Percentiles rank a stretch among this genome's conserved stretches.
These are phyloP conservation scores for Ceratocystis huliohia DNA, from an alignment of 2,329 filamentous ascomycete genomes.

Conservation along the genomic window DNA sequence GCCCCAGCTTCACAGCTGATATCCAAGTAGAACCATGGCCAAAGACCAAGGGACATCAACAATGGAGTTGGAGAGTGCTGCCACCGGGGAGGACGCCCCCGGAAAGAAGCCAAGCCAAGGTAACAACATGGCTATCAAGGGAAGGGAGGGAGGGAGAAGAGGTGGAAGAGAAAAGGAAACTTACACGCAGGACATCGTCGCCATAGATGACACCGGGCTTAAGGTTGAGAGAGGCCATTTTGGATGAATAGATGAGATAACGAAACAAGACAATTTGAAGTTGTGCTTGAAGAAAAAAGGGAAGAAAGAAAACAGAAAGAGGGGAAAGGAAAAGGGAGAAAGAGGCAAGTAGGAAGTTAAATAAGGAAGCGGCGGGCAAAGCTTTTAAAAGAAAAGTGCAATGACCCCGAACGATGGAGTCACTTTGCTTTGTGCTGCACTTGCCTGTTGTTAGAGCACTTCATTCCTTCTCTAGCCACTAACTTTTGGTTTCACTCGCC, in stretches of 20 bases:
- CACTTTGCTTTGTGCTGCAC: background rate
- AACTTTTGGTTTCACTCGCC: background rate
- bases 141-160: background rate
- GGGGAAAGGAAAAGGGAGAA: conserved; percentile 14
- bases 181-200: conserved; percentile 36
- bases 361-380: conserved; percentile 7
- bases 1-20: background rate
- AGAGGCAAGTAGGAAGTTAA: conserved; percentile 11
- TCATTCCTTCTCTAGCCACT: conserved; percentile 1
- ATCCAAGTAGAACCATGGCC: background rate
- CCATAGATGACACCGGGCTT: conserved; percentile 44
- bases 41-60: no score
- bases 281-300: conserved; percentile 10
- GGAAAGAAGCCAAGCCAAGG: background rate
- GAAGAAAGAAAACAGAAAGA: conserved; percentile 10
- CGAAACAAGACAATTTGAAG: conserved; percentile 17
- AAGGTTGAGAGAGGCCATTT: conserved; percentile 33
- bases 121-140: background rate
- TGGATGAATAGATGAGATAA: conserved; percentile 23
- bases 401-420: conserved; percentile 1
- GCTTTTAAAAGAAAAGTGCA: conserved; percentile 9
- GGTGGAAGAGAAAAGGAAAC: conserved; percentile 9
- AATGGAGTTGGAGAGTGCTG: no score
- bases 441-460: background rate
- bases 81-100: background rate